These are phyloP conservation scores for Thalassiosira livingstoniorum DNA, from an alignment of 352 stramenopile genomes.

Conservation along the genomic window DNA sequence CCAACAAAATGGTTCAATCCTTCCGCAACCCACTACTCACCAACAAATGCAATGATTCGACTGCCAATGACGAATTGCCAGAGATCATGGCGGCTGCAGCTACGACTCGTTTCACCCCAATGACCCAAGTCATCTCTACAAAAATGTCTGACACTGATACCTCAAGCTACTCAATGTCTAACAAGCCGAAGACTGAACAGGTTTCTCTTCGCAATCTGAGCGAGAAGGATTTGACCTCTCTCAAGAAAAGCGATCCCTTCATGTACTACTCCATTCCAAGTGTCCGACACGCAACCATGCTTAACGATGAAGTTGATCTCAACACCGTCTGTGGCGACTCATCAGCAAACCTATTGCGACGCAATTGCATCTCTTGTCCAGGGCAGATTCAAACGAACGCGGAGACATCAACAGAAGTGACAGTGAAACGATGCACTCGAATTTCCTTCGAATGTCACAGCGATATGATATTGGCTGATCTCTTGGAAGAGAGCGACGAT, in stretches of 20 bases:
- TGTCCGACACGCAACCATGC: neutral
- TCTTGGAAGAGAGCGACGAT: neutral
- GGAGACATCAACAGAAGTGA: neutral
- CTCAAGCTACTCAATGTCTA: too few species aligned
- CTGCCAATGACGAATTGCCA: too few species aligned
- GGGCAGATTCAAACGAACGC: neutral
- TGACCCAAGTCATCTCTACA: too few species aligned
- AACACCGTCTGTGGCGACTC: neutral
- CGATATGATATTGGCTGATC: neutral
- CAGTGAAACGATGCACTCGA: neutral
- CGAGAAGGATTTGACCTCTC: neutral
- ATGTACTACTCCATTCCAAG: neutral
- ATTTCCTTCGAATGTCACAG: neutral
- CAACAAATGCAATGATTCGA: too few species aligned
- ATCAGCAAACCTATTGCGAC: too few species aligned
- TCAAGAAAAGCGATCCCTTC: neutral
- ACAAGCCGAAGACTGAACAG: too few species aligned
- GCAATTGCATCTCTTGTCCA: neutral
- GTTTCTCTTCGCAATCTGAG: too few species aligned
- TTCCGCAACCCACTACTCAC: too few species aligned
- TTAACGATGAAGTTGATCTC: neutral
- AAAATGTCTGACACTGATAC: too few species aligned
- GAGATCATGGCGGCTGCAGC: too few species aligned
- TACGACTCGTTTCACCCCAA: too few species aligned
- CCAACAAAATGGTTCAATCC: too few species aligned